Evolutionary conservation across 441 rosid species (phyloP).

Genomic region (Bocquillonia castaneifolia): DNA sequence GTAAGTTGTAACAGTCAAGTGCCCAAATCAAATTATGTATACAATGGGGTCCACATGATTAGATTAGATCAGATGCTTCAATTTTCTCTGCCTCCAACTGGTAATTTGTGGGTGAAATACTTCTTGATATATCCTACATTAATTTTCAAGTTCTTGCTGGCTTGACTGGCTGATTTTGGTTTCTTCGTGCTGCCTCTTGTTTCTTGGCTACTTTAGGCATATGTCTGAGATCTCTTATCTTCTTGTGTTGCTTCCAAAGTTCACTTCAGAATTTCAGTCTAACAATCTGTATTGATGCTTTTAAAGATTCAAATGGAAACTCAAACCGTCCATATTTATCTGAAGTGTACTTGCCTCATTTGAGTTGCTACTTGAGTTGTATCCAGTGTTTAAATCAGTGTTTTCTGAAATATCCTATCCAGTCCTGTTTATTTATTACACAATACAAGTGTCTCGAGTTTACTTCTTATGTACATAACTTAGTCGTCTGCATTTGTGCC

Average conservation of each 20-base stretch:
- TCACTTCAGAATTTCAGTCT: neutral
- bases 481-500: neutral
- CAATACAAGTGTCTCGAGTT: neutral
- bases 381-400: neutral
- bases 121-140: slow-evolving; percentile 1
- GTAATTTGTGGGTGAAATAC: neutral
- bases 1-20: neutral
- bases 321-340: neutral
- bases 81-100: neutral
- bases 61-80: slow-evolving; percentile 3
- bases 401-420: neutral
- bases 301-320: neutral
- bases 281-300: neutral
- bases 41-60: neutral
- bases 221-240: neutral
- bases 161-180: neutral
- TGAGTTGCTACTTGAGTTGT: neutral
- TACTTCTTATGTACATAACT: neutral
- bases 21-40: neutral
- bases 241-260: neutral
- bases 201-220: neutral
- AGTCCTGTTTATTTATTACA: neutral
- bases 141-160: neutral
- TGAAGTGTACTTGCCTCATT: neutral
- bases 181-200: neutral